Conservation (phyloP, 306 rosid species). For the Myrica gale region DNA sequence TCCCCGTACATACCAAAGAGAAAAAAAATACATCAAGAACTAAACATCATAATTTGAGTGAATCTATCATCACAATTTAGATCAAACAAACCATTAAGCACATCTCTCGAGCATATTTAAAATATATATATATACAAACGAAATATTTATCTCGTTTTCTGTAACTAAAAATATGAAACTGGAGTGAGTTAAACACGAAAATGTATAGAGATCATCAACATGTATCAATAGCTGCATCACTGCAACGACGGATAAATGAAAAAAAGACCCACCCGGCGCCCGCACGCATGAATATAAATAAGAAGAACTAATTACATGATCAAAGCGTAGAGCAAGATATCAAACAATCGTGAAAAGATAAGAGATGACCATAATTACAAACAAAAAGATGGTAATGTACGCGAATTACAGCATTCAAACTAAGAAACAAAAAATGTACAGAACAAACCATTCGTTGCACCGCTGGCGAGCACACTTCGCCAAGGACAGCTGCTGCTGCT, state of each 20-base stretch:
- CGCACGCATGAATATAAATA: background rate
- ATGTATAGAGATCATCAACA: background rate
- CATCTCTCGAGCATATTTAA: background rate
- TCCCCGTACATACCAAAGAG: background rate
- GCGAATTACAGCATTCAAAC: constrained; percentile 14
- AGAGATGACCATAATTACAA: background rate
- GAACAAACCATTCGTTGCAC: constrained; percentile 88
- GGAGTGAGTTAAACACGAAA: background rate
- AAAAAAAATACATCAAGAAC: background rate
- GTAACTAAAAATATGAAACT: background rate
- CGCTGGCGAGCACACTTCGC: constrained; percentile 70
- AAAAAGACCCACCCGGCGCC: background rate
- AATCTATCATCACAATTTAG: background rate
- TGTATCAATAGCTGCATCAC: background rate
- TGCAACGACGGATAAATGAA: background rate
- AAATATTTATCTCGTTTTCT: background rate
- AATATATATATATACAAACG: background rate
- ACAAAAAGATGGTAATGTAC: background rate
- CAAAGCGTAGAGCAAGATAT: background rate
- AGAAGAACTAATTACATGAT: background rate
- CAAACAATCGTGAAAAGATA: background rate
- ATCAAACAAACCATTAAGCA: background rate
- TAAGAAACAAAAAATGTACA: constrained; percentile 2
- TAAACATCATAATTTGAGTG: background rate
- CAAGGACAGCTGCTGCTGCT: constrained; percentile 65